These are phyloP conservation scores for Candida labiduridarum DNA, from an alignment of 1,139 yeast species.

Conservation along the genomic window DNA sequence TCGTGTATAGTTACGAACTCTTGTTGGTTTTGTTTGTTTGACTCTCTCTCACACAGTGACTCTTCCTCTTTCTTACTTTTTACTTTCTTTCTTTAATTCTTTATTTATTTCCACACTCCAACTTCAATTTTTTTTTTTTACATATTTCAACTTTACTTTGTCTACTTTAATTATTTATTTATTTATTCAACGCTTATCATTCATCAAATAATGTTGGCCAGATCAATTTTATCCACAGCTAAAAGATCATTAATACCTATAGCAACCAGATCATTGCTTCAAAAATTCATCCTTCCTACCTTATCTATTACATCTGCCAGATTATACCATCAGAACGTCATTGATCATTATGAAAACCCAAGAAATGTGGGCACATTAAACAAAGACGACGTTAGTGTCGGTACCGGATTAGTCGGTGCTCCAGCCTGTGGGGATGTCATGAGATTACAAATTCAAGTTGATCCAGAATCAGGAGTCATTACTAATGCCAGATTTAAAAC, in stretches of 20 bases:
- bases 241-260: slow-evolving; percentile 5
- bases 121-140: background rate
- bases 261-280: background rate
- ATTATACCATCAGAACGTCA: slow-evolving; percentile 70
- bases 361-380: slow-evolving; percentile 94
- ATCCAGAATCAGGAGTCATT: slow-evolving; percentile 86
- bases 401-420: slow-evolving; percentile 97
- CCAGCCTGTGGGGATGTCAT: slow-evolving; percentile 99
- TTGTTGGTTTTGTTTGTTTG: too few relatives aligned
- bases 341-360: slow-evolving; percentile 96
- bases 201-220: slow-evolving; percentile 23
- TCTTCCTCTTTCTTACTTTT: too few relatives aligned
- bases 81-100: background rate
- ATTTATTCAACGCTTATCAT: too few relatives aligned
- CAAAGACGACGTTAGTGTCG: slow-evolving; percentile 77
- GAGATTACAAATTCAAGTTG: slow-evolving; percentile 94
- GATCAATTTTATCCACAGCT: slow-evolving; percentile 23
- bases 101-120: background rate
- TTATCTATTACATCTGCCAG: slow-evolving; percentile 20
- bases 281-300: background rate
- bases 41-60: too few relatives aligned
- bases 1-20: too few relatives aligned
- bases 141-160: background rate
- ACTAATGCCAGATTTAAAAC: slow-evolving; percentile 97
- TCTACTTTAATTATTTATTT: background rate